A percentile compares a stretch with the other conserved stretches of the same genome.
Evolutionary conservation across 768 basidiomycete genomes (phyloP).

Genomic region (Termitomyces sp.): DNA sequence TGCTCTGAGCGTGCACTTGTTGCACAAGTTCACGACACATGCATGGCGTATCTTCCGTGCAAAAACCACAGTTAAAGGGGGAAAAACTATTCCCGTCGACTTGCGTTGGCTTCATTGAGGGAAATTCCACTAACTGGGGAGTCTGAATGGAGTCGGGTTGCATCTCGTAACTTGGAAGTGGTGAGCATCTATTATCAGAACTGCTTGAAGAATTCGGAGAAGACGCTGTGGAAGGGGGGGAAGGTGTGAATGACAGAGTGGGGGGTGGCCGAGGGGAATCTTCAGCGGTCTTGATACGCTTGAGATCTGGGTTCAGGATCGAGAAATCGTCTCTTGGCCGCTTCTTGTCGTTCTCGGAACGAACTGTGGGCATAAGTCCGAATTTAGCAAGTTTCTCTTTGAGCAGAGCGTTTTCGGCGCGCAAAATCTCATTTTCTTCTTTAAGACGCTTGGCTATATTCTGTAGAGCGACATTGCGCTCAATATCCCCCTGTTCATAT

Average conservation of each 20-base stretch:
- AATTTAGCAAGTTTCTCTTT: constrained; percentile 42
- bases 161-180: constrained; percentile 25
- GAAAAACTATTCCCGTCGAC: constrained; percentile 30
- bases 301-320: constrained; percentile 27
- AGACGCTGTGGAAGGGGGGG: constrained; percentile 46
- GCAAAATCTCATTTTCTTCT: constrained; percentile 78
- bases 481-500: constrained; percentile 89
- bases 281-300: constrained; percentile 21
- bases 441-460: constrained; percentile 78
- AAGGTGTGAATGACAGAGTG: constrained; percentile 31
- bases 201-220: constrained; percentile 40
- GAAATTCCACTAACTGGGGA: constrained; percentile 27
- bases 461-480: constrained; percentile 81
- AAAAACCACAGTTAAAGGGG: constrained; percentile 69
- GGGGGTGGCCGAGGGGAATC: constrained; percentile 27
- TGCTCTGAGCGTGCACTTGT: constrained; percentile 25
- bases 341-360: constrained; percentile 43
- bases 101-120: constrained; percentile 19
- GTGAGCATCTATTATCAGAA: constrained; percentile 28
- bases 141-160: constrained; percentile 21
- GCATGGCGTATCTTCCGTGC: constrained; percentile 63
- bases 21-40: constrained; percentile 71
- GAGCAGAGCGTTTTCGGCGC: constrained; percentile 59
- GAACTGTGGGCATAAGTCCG: constrained; percentile 30
- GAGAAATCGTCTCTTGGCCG: constrained; percentile 52